Evolutionary conservation across 2,329 filamentous ascomycete species (phyloP), one percentile per base, ranked within the genome.

Genomic region (Blastomyces gilchristii): DNA sequence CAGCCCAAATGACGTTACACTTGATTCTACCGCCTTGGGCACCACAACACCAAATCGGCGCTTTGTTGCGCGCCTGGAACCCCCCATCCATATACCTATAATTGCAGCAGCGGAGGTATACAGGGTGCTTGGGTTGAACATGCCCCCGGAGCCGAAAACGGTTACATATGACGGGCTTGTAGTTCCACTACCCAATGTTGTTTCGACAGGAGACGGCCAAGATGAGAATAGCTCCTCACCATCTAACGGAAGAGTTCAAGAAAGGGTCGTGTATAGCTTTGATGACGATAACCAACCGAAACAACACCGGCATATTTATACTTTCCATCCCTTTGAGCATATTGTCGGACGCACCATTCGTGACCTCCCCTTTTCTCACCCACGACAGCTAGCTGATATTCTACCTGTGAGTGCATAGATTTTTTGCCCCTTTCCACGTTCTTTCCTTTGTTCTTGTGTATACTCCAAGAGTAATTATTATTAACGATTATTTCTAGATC

Each of bases 331-430:
- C 0, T 76, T 78, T 63, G 76, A 78, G 62, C 71, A 75, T 47
- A 72, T 75, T 50, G 71, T 74, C 18, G 75, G 76, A 31, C 72
- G 74, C 45, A 76, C 73, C 18, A 71, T 79, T 47, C 73, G 69
- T 61, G 74, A 78, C 28, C 69, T 80, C 28, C 75, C 75, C 2
- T 79, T 80, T 60, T 76, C 73, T 12, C 78, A 80, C 68, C 78
- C 78, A 18, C 74, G 76, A 47, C 77, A 80, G 67, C 68, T 79
- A 50, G 73, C 76, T 39, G 75, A 77, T 58, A 73, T 77, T 41
- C 67, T 80, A 63, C 78, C 78, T 34, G 73, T 78, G 69, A 62
- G 72, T 68, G 37, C 58, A 52, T 31, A 37, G 12, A 14, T 12
- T 9, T n/a, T n/a, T 45, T 31, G 39, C 41, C 11, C 43, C 16